Evolutionary conservation across 1,284 basidiomycete species (phyloP), one percentile per base, ranked within the genome.

Genomic region (Rhodotorula sp.): DNA sequence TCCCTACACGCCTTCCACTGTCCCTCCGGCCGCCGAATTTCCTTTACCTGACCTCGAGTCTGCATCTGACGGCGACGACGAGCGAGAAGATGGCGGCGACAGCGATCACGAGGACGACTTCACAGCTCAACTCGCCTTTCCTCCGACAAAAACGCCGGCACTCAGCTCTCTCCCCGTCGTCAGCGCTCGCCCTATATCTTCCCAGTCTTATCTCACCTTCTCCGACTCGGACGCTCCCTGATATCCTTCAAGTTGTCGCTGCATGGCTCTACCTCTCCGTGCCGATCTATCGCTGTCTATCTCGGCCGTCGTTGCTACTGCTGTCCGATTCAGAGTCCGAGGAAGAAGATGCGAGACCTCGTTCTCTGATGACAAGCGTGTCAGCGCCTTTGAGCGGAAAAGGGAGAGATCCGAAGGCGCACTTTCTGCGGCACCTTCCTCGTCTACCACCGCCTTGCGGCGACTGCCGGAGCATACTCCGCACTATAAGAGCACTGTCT

Each of bases 51-150:
- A 15, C 28, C 30, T 54, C 53, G 53, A 24, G 7, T 37, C 46
- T 10, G 54, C 30, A 0, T 63, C 54, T 26, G 67, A 68, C 24
- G 61, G 47, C n/a, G 55, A 67, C 51, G 66, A 59, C 37, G 66
- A 62, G 30, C 18, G 31, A 22, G 64, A 30, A 9, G 44, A 34
- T 26, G 16, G n/a, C 18, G 52, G 37, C 44, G 52, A 34, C 31
- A 18, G 2, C 2, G 34, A 61, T 8, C 48, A 40, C 24, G 31
- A 51, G 9, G 44, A 58, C 15, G 44, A 47, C 13, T n/a, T 24
- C 9, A 11, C 51, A 40, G 22, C 52, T 40, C 6, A 28, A 10
- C 28, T 30, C 60, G 51, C 37, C 26, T 15, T 56, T 37, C 18
- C 57, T 58, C 28, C 55, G 6, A 8, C 37, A 26, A 3, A 56